Evolutionary conservation across 1,284 basidiomycete species (phyloP), one percentile per base, ranked within the genome.

Genomic region (Bjerkandera adusta): DNA sequence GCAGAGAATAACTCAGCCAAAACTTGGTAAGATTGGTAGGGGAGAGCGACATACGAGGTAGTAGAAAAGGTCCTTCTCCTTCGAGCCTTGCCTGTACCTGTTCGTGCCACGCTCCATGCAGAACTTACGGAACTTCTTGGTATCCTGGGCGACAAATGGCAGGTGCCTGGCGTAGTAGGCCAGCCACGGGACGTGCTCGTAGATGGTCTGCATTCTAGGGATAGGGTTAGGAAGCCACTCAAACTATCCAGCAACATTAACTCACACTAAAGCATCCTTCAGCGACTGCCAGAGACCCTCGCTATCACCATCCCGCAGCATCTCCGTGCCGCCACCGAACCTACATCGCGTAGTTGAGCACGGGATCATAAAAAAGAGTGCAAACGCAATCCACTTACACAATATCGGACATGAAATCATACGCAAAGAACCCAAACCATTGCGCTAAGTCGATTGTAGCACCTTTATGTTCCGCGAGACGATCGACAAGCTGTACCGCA

Each of bases 171-270:
- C 48, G 47, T 55, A 58, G 37, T 55, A 49, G 22, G 53, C 52
- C 20, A 56, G 36, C 59, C 59, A 60, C 32, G 59, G 57, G n/a
- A 57, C 44, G 35, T 60, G 54, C 20, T 51, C 57, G 43, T 51
- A 54, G 7, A 53, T 7, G 10, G 12, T 16, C 12, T 21, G 11
- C 11, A 18, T 8, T 15, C 37, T 39, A 25, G 16, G 2, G 29
- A 20, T 25, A 40, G 29, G 18, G 36, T 48, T 13, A 30, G 20
- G 13, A 16, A 34, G 21, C 26, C 12, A 4, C 18, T n/a, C 15
- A 21, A 34, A 27, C 16, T 6, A 18, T 6, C 12, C 21, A 12
- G 40, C n/a, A 22, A 45, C 13, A 21, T 21, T 44, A 46, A 43
- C 13, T 30, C 6, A 49, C n/a, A n/a, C 30, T 43, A 10, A n/a